Evolutionary conservation across 495 filamentous ascomycete genomes (phyloP).

Genomic region (Endocarpon pusillum): DNA sequence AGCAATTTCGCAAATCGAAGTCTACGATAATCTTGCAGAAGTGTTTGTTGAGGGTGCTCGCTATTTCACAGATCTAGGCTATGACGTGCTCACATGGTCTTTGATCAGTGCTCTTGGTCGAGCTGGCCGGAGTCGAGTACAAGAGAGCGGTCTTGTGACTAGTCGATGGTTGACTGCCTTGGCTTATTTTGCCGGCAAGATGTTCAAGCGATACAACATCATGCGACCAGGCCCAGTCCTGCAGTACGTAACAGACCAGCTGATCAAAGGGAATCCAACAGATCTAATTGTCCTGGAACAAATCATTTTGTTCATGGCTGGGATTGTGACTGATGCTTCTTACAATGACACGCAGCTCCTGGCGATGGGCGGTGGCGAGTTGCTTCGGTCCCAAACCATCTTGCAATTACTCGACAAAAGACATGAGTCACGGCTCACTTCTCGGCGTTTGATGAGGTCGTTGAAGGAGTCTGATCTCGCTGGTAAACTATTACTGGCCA

Average conservation of each 20-base stretch:
- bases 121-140: constrained; percentile 57
- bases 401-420: constrained; percentile 62
- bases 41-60: constrained; percentile 82
- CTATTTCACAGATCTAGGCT: constrained; percentile 82
- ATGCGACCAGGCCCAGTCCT: constrained; percentile 78
- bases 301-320: constrained; percentile 77
- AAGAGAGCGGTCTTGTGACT: constrained; percentile 69
- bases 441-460: constrained; percentile 60
- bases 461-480: constrained; percentile 55
- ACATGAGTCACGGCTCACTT: constrained; percentile 46
- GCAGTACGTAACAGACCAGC: constrained; percentile 73
- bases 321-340: constrained; percentile 67
- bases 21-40: constrained; percentile 82
- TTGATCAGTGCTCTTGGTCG: constrained; percentile 65
- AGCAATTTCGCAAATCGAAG: constrained; percentile 72
- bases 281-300: constrained; percentile 82
- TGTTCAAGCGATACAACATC: constrained; percentile 61
- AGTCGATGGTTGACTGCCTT: constrained; percentile 79
- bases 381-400: constrained; percentile 63
- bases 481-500: constrained; percentile 64
- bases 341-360: constrained; percentile 75
- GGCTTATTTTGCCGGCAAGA: constrained; percentile 68
- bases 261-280: constrained; percentile 61
- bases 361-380: constrained; percentile 71
- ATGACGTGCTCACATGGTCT: constrained; percentile 82